Conservation (phyloP, 2,329 filamentous ascomycete genomes). For the Pestalotiopsis sp. region DNA sequence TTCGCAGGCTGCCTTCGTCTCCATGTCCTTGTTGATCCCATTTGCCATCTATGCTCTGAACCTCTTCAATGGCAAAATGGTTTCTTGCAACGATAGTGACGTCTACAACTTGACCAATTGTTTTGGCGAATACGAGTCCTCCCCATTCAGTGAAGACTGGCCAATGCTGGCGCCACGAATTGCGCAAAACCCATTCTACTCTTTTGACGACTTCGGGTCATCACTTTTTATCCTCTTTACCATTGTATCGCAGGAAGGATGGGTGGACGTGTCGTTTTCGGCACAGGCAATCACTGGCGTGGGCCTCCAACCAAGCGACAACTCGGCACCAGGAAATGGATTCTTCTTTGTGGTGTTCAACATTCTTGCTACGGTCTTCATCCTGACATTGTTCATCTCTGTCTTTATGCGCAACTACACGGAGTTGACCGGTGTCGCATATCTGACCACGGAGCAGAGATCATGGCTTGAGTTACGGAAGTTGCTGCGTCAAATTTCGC, state of each 20-base stretch:
- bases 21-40: slow-evolving; percentile 88
- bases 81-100: slow-evolving; percentile 75
- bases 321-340: slow-evolving; percentile 79
- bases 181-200: slow-evolving; percentile 80
- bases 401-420: slow-evolving; percentile 99
- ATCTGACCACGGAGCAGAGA: slow-evolving; percentile 90
- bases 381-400: slow-evolving; percentile 95
- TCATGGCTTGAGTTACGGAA: slow-evolving; percentile 97
- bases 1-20: slow-evolving; percentile 79
- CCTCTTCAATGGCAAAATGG: slow-evolving; percentile 82
- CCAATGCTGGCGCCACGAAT: slow-evolving; percentile 80
- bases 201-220: slow-evolving; percentile 93
- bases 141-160: slow-evolving; percentile 77
- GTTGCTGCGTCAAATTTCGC: slow-evolving; percentile 86
- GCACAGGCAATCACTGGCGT: slow-evolving; percentile 80
- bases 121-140: slow-evolving; percentile 78
- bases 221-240: slow-evolving; percentile 97
- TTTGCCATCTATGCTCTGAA: slow-evolving; percentile 97
- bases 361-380: slow-evolving; percentile 91
- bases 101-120: slow-evolving; percentile 68
- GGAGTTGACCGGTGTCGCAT: slow-evolving; percentile 96
- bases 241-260: slow-evolving; percentile 98
- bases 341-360: slow-evolving; percentile 97
- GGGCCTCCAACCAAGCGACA: slow-evolving; percentile 72
- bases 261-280: slow-evolving; percentile 89